phyloP scores from a whole-genome alignment of 345 rosid genomes.

The Hibiscus trionum region DNA sequence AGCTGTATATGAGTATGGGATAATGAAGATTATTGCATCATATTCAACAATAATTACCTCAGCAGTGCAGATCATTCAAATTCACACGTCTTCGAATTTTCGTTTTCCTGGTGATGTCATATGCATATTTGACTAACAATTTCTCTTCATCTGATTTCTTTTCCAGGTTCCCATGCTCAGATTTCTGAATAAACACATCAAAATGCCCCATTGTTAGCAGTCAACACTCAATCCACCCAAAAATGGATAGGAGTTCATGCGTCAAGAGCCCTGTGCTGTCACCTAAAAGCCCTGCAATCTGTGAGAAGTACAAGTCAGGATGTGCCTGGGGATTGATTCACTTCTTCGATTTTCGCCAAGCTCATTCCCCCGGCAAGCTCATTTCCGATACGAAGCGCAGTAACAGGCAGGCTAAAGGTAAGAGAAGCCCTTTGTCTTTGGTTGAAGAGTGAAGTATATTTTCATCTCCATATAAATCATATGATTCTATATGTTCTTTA shows the following conservation, averaged over 20 bases:
- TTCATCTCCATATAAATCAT: background rate
- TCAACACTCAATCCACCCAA: background rate
- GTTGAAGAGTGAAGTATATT: background rate
- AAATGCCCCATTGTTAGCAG: background rate
- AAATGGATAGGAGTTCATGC: conserved; percentile 37
- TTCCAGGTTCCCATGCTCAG: background rate
- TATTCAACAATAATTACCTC: no score
- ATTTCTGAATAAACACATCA: background rate
- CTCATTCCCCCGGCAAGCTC: conserved; percentile 35
- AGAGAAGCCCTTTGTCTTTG: background rate
- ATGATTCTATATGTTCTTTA: background rate
- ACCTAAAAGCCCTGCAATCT: conserved; percentile 48
- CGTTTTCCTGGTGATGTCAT: no score
- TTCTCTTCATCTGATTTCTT: background rate
- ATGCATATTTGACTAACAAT: background rate
- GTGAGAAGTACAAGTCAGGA: conserved; percentile 56
- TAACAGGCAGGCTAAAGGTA: conserved; percentile 38
- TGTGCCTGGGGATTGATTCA: conserved; percentile 48
- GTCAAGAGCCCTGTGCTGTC: conserved; percentile 35
- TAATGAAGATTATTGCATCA: background rate
- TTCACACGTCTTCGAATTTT: no score
- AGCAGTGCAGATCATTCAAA: no score
- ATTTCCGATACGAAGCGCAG: conserved; percentile 30
- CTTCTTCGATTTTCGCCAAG: conserved; percentile 49
- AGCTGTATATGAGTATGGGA: background rate